Conservation (phyloP, 2,329 filamentous ascomycete genomes). For the Ceratocystis colombiana region DNA sequence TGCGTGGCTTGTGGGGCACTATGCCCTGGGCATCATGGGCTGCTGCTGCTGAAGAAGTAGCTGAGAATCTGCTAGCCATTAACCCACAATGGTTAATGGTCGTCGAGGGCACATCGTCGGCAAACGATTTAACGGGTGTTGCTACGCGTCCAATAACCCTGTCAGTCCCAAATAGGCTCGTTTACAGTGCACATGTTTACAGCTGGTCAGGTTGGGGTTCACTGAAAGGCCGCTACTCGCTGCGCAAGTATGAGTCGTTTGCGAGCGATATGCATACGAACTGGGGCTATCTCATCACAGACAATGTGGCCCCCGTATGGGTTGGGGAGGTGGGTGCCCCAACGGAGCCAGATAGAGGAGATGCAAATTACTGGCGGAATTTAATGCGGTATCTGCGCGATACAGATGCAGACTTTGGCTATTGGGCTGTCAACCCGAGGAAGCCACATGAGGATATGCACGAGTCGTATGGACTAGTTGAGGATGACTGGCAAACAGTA, state of each 20-base stretch:
- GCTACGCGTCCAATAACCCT: conserved; percentile 47
- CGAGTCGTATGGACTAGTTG: conserved; percentile 52
- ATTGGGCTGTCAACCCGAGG: conserved; percentile 59
- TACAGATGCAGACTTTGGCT: conserved; percentile 55
- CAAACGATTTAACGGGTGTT: conserved; percentile 53
- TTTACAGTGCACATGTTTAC: conserved; percentile 61
- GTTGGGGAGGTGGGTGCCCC: conserved; percentile 57
- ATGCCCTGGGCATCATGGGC: conserved; percentile 59
- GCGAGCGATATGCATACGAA: conserved; percentile 51
- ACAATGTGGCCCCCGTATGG: conserved; percentile 49
- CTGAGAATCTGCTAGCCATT: conserved; percentile 49
- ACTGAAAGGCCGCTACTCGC: conserved; percentile 48
- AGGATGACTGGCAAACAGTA: conserved; percentile 55
- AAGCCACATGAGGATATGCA: conserved; percentile 48
- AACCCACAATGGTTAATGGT: conserved; percentile 57
- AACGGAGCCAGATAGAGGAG: conserved; percentile 42
- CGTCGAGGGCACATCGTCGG: conserved; percentile 57
- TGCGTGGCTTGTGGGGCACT: conserved; percentile 57
- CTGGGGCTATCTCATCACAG: conserved; percentile 52
- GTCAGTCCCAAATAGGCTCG: conserved; percentile 45
- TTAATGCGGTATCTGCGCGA: conserved; percentile 48
- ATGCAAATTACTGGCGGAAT: conserved; percentile 56
- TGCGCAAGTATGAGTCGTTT: conserved; percentile 53
- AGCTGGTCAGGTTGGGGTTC: conserved; percentile 61
- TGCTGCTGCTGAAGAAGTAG: conserved; percentile 51